Evolutionary conservation across 768 basidiomycete species (phyloP).

Genomic region (Infundibulicybe gibba): DNA sequence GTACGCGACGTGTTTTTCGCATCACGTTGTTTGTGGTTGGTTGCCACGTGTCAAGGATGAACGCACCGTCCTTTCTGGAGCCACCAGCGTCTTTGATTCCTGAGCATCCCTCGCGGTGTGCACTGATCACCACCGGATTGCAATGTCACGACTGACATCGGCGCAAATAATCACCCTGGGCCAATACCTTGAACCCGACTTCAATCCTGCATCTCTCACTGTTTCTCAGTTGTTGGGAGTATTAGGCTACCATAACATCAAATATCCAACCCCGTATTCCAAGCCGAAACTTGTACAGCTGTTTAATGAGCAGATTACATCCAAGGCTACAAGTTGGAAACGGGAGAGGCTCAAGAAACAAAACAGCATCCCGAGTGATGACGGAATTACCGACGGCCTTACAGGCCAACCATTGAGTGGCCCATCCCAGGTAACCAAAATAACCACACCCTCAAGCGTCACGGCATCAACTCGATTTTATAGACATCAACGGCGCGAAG

Average conservation of each 20-base stretch:
- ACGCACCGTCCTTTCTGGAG: neutral
- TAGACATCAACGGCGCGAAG: slow-evolving; percentile 35
- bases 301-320: slow-evolving; percentile 77
- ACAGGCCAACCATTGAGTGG: slow-evolving; percentile 67
- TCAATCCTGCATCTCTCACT: slow-evolving; percentile 70
- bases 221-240: slow-evolving; percentile 80
- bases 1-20: neutral
- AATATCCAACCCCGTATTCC: slow-evolving; percentile 69
- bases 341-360: slow-evolving; percentile 62
- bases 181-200: slow-evolving; percentile 77
- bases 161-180: slow-evolving; percentile 71
- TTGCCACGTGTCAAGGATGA: neutral
- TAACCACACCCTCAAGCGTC: slow-evolving; percentile 1
- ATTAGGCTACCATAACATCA: slow-evolving; percentile 72
- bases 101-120: too few relatives aligned
- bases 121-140: neutral
- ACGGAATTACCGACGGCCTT: slow-evolving; percentile 80
- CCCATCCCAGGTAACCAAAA: slow-evolving; percentile 34
- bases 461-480: neutral
- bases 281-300: slow-evolving; percentile 73
- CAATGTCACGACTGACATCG: slow-evolving; percentile 77
- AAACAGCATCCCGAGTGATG: slow-evolving; percentile 73
- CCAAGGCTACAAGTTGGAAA: slow-evolving; percentile 51
- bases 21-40: neutral
- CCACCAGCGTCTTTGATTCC: too few relatives aligned